A percentile compares a stretch with the other conserved stretches of the same genome.
Conservation (phyloP, 139 green algal species). For the Chlorella sorokiniana region DNA sequence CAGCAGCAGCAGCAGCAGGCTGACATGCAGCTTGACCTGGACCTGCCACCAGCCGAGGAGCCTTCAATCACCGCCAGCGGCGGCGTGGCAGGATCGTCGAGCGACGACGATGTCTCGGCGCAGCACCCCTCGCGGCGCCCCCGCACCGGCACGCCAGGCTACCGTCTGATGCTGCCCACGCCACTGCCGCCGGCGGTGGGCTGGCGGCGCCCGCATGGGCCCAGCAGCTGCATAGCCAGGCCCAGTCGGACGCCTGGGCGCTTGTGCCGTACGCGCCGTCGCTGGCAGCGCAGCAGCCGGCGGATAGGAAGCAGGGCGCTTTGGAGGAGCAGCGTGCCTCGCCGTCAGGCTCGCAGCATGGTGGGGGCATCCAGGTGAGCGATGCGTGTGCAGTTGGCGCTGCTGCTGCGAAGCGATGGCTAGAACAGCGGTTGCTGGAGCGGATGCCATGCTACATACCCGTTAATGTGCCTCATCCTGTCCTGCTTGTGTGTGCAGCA, state of each 20-base stretch:
- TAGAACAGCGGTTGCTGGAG: too few species aligned
- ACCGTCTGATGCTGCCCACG: conserved; percentile 17
- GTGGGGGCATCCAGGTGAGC: background rate
- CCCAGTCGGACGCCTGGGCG: background rate
- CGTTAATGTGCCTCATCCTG: background rate
- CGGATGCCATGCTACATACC: background rate
- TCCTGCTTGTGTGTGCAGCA: background rate
- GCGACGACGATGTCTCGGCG: background rate
- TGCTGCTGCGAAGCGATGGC: too few species aligned
- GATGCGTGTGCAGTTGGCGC: background rate
- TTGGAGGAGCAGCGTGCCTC: too few species aligned
- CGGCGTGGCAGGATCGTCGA: background rate
- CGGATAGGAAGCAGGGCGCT: too few species aligned
- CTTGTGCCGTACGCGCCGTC: background rate
- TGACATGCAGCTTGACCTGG: background rate
- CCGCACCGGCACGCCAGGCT: background rate
- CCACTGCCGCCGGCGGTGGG: background rate
- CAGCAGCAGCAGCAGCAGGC: background rate
- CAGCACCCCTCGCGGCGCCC: background rate
- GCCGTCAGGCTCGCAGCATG: too few species aligned
- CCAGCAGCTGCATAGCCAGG: background rate
- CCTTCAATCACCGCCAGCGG: background rate
- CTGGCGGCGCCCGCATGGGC: background rate
- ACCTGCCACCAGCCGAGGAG: background rate
- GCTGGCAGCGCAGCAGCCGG: background rate